phyloP scores from a whole-genome alignment of 2,329 filamentous ascomycete genomes.

The Colletotrichum eremochloae region DNA sequence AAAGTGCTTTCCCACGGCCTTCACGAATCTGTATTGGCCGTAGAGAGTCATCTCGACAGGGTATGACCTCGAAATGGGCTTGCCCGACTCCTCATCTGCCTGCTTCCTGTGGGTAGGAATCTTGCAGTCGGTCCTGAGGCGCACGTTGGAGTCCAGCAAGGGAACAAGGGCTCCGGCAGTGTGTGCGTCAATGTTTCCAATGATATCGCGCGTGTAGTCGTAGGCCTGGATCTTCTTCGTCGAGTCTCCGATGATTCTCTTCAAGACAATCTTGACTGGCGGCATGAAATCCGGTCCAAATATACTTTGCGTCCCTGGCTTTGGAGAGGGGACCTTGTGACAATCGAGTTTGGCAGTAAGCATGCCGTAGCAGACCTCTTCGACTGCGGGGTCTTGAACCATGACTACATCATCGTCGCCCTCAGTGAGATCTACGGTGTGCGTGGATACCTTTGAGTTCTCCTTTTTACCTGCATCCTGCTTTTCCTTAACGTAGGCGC shows the following conservation, averaged over 20 bases:
- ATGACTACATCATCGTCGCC: conserved; percentile 73
- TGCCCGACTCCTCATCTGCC: conserved; percentile 74
- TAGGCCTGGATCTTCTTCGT: conserved; percentile 76
- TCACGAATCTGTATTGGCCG: conserved; percentile 76
- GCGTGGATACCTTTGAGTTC: conserved; percentile 47
- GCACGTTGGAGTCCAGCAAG: conserved; percentile 76
- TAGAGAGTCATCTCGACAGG: conserved; percentile 83
- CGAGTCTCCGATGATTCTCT: conserved; percentile 67
- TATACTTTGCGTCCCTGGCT: conserved; percentile 71
- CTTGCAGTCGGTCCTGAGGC: conserved; percentile 79
- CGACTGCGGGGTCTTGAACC: conserved; percentile 70
- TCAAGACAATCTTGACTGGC: conserved; percentile 78
- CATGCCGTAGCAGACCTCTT: conserved; percentile 86
- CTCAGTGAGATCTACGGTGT: conserved; percentile 71
- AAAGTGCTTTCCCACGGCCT: conserved; percentile 76
- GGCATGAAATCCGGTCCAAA: conserved; percentile 76
- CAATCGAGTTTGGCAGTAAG: conserved; percentile 78
- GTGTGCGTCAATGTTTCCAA: conserved; percentile 80
- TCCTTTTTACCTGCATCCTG: conserved; percentile 58
- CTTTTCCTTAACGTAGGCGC: conserved; percentile 75
- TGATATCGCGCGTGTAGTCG: conserved; percentile 78
- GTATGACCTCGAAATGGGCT: conserved; percentile 71
- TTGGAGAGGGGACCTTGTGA: conserved; percentile 76
- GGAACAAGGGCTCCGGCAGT: conserved; percentile 77
- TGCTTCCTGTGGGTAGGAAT: conserved; percentile 76